Evolutionary conservation across 2,329 filamentous ascomycete genomes (phyloP), one percentile per base, ranked within the genome.

Genomic region (Penicillium sclerotigenum): DNA sequence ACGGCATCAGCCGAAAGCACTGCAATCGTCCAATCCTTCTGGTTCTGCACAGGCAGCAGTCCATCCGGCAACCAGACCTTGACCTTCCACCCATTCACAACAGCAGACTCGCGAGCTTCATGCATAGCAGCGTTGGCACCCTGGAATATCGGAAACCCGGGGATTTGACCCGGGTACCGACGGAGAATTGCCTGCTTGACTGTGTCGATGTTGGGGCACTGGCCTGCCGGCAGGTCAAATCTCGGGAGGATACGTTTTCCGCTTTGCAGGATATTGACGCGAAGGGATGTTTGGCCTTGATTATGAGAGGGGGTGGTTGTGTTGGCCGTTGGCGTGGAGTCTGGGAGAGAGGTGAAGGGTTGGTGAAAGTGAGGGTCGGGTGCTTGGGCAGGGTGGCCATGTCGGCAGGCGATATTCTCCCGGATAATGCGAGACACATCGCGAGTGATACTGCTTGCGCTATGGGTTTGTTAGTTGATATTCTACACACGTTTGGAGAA

Each of bases 11-110:
- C 73, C 5, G 74, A 72, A 31, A 77, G 61, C n/a, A 78, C 65
- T 5, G 76, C 73, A 55, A 78, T 71, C 20, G 73, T 71, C 77
- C 77, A 79, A 45, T 79, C 75, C 36, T 71, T 71, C 48, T 78
- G 74, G 42, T 65, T 73, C 13, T 68, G 66, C 8, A 79, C 65
- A 7, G 62, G 52, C 14, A 70, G 59, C n/a, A 79, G 57, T 5
- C 77, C 77, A 48, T 77, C 70, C 1, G 77, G 72, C 1, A 79
- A 65, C 71, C 71, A 77, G 2, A 72, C 75, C 51, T 72, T 75
- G 52, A 78, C 59, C 22, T 61, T 69, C 73, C 72, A 74, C 5
- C 51, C 47, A 1, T 62, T 49, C 14, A 63, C 54, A 41, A 60
- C 57, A 43, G 52, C 50, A 46, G 61, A 63, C n/a, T 60, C 52